Evolutionary conservation across 352 stramenopile species (phyloP).

Genomic region (Blastocystis hominis): DNA sequence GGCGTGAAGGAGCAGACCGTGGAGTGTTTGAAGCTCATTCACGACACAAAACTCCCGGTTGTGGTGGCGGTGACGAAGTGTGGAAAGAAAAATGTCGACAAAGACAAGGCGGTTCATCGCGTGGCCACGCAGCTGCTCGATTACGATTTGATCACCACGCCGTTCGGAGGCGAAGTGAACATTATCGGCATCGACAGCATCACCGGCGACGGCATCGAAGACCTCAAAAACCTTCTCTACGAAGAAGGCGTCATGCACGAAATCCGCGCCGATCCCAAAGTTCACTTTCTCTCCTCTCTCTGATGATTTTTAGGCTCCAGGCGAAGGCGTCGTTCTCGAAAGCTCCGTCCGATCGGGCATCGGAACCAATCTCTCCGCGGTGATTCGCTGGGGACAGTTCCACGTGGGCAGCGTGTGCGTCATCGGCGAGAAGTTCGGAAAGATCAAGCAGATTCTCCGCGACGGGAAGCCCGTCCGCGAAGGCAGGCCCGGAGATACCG

Average conservation of each 20-base stretch:
- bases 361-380: conserved; percentile 82
- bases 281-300: neutral
- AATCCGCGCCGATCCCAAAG: conserved; percentile 78
- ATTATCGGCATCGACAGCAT: conserved; percentile 89
- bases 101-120: conserved; percentile 64
- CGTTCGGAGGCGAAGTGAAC: conserved; percentile 82
- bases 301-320: conserved; percentile 62
- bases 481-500: conserved; percentile 76
- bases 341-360: conserved; percentile 82
- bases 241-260: conserved; percentile 90
- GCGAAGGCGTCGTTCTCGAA: conserved; percentile 89
- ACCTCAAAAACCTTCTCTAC: conserved; percentile 89
- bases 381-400: conserved; percentile 92
- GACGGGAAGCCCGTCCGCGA: conserved; percentile 71
- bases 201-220: conserved; percentile 80
- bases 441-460: conserved; percentile 75
- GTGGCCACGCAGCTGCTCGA: conserved; percentile 70
- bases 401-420: conserved; percentile 83
- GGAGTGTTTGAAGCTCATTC: conserved; percentile 86
- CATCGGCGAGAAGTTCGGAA: conserved; percentile 83
- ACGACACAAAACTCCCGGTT: conserved; percentile 84
- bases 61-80: conserved; percentile 94
- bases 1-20: conserved; percentile 91
- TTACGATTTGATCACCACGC: conserved; percentile 83
- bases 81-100: conserved; percentile 72